These are phyloP conservation scores for Ceratocystis cacaofunesta DNA, from an alignment of 2,329 filamentous ascomycete genomes.

Conservation along the genomic window DNA sequence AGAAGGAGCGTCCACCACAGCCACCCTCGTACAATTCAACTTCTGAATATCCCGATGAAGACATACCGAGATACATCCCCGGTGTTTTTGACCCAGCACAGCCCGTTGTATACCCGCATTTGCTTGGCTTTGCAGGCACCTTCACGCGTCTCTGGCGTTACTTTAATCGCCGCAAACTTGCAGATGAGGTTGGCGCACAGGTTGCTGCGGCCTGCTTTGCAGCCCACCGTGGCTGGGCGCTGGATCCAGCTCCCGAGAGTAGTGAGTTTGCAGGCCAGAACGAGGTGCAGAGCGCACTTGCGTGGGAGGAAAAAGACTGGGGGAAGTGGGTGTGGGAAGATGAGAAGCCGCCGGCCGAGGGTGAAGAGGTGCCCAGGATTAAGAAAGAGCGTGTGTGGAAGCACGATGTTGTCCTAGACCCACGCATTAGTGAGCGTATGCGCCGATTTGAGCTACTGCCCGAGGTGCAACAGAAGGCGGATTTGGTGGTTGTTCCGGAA, in stretches of 20 bases:
- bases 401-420: constrained; percentile 58
- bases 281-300: constrained; percentile 52
- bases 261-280: constrained; percentile 22
- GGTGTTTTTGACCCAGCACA: constrained; percentile 56
- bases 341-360: constrained; percentile 28
- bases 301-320: constrained; percentile 66
- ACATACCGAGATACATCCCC: constrained; percentile 52
- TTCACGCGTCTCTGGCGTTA: constrained; percentile 76
- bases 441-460: constrained; percentile 54
- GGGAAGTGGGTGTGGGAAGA: constrained; percentile 59
- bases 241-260: constrained; percentile 19
- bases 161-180: constrained; percentile 69
- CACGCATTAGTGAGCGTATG: constrained; percentile 65
- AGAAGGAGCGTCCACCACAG: constrained; percentile 44
- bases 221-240: constrained; percentile 26
- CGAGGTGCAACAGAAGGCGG: constrained; percentile 55
- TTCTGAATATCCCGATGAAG: constrained; percentile 52
- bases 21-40: constrained; percentile 60
- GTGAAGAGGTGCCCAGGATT: constrained; percentile 29
- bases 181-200: constrained; percentile 74
- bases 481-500: constrained; percentile 45
- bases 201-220: constrained; percentile 69
- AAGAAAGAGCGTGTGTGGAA: constrained; percentile 58
- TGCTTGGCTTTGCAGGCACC: constrained; percentile 85
- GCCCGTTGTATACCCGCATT: constrained; percentile 67